Evolutionary conservation across 2,329 filamentous ascomycete species (phyloP), one percentile per base, ranked within the genome.

Genomic region (Aurifilum marmelostoma): DNA sequence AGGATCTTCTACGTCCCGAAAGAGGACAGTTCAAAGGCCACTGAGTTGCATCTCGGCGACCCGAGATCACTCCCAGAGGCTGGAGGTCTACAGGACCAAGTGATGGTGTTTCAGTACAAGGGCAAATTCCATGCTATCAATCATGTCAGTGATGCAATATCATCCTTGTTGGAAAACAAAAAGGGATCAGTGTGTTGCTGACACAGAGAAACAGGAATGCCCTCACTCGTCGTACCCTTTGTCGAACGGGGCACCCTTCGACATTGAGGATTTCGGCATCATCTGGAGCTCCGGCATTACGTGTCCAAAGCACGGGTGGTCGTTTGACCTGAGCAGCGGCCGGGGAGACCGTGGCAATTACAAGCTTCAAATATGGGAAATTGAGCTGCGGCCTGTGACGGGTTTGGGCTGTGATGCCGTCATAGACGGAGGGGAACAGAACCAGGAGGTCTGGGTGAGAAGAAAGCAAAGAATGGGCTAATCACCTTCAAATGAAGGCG

Each of bases 181-280:
- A 7, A 18, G 21, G 32, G 11, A 34, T 8, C 4, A 3, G 7
- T 24, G 3, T 60, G 18, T 14, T n/a, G 58, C 65, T 69, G 18
- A 70, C 2, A 5, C 11, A 3, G 1, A 11, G 11, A 6, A 6
- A 16, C 50, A 71, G 69, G 69, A 69, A 32, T 71, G 69, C 24
- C 69, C 69, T 18, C 69, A 71, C 58, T 71, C 69, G 3, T 71
- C 69, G 18, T 71, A 71, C 34, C 69, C 69, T 5, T 61, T 71
- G 8, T 71, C 69, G 11, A 67, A 71, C 27, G 69, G 69, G 4
- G 56, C 37, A 3, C 67, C 67, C 21, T 71, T 71, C 34, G 69
- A 71, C 43, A 71, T 71, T 34, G 69, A 71, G n/a, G 69, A 71
- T 47, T 71, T 71, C n/a, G 69, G 69, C 29, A 64, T 71, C 39